A percentile compares a stretch with the other conserved stretches of the same genome.
phyloP scores from a whole-genome alignment of 495 filamentous ascomycete genomes.

The Trichoderma reesei region DNA sequence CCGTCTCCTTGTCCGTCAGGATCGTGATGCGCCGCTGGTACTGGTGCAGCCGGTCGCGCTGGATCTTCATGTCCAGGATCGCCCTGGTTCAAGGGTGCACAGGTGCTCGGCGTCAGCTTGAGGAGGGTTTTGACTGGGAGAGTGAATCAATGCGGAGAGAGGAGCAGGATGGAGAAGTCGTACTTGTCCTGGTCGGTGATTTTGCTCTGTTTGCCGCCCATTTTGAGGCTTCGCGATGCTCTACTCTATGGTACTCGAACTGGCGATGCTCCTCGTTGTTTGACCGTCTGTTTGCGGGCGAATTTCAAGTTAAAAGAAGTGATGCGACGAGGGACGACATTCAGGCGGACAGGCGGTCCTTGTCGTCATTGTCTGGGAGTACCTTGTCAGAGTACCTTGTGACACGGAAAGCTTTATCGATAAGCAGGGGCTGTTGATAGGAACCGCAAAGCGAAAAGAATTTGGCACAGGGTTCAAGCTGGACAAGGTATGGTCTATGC shows the following conservation, averaged over 20 bases:
- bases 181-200: constrained; percentile 14
- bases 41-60: constrained; percentile 91
- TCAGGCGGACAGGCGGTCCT: neutral
- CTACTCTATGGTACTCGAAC: neutral
- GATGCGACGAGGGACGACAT: neutral
- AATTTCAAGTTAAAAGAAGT: neutral
- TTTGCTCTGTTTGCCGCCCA: constrained; percentile 11
- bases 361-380: constrained; percentile 5
- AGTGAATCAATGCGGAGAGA: no score
- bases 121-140: no score
- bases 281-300: neutral
- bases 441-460: neutral
- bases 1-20: constrained; percentile 74
- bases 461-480: neutral
- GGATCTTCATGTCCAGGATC: constrained; percentile 93
- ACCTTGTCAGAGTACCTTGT: neutral
- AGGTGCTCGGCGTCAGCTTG: no score
- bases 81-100: constrained; percentile 42
- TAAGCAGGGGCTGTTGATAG: neutral
- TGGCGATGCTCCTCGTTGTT: neutral
- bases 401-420: constrained; percentile 10
- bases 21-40: constrained; percentile 83
- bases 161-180: neutral
- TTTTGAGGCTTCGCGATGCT: constrained; percentile 1
- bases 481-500: neutral